Conservation (phyloP, 768 basidiomycete species). For the Mycena sanguinolenta region DNA sequence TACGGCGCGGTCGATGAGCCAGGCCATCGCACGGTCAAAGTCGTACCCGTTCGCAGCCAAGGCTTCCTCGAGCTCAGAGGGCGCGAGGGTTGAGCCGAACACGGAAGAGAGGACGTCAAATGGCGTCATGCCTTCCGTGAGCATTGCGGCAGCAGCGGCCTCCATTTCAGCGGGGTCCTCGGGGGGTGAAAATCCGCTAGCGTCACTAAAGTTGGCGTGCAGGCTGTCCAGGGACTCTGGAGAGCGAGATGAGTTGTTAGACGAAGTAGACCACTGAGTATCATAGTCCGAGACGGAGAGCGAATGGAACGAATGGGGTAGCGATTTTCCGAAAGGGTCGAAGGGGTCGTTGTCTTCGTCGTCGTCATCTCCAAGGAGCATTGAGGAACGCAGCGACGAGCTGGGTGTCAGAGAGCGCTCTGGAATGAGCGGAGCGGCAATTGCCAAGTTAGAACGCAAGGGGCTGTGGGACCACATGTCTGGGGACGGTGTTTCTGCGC, state of each 20-base stretch:
- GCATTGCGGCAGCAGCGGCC: constrained; percentile 67
- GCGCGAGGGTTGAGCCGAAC: constrained; percentile 90
- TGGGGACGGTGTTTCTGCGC: constrained; percentile 88
- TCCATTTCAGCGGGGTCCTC: constrained; percentile 52
- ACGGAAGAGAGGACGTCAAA: constrained; percentile 96
- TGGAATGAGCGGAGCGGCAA: constrained; percentile 89
- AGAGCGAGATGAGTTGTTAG: constrained; percentile 61
- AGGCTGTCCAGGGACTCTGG: constrained; percentile 59
- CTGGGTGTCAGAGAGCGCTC: constrained; percentile 81
- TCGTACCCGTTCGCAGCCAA: constrained; percentile 90
- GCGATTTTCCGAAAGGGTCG: constrained; percentile 75
- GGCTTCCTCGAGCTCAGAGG: constrained; percentile 94
- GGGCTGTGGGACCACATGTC: constrained; percentile 90
- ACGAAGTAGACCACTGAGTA: constrained; percentile 65
- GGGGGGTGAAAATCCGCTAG: constrained; percentile 41
- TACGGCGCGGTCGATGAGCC: constrained; percentile 84
- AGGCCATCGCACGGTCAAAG: constrained; percentile 96
- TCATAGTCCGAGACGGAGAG: constrained; percentile 76
- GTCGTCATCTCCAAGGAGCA: constrained; percentile 66
- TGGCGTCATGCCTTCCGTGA: constrained; percentile 96
- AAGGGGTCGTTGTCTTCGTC: constrained; percentile 90
- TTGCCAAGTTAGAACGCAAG: constrained; percentile 87
- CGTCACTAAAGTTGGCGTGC: constrained; percentile 42
- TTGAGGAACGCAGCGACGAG: constrained; percentile 74
- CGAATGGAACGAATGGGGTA: constrained; percentile 72